Percentiles rank a stretch among this genome's conserved stretches.
These are phyloP conservation scores for Platanthera zijinensis DNA, from an alignment of 106 monocot species.

Conservation along the genomic window DNA sequence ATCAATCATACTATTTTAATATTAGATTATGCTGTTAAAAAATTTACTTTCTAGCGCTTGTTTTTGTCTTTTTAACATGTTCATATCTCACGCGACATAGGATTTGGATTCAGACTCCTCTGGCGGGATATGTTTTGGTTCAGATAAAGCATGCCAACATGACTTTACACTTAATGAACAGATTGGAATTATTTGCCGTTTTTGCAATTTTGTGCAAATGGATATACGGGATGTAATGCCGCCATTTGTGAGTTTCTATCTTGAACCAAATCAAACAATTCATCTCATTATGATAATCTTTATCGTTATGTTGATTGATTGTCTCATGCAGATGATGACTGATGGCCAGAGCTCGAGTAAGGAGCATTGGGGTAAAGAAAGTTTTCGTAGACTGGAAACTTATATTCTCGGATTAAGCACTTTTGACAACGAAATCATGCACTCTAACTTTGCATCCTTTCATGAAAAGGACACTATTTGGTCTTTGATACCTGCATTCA, in stretches of 20 bases:
- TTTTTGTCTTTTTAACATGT: background rate
- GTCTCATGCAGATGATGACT: background rate
- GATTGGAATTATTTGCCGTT: slow-evolving; percentile 42
- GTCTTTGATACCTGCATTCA: slow-evolving; percentile 34
- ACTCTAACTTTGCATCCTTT: slow-evolving; percentile 10
- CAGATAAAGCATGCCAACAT: slow-evolving; percentile 36
- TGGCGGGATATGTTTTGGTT: background rate
- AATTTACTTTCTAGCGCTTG: background rate
- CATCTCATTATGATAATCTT: too few relatives aligned
- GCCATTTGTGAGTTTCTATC: slow-evolving; percentile 43
- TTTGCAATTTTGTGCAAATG: slow-evolving; percentile 42
- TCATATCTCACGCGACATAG: slow-evolving; percentile 6
- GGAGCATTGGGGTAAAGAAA: background rate
- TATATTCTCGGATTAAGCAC: slow-evolving; percentile 15
- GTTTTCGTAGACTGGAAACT: background rate
- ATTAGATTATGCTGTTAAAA: background rate
- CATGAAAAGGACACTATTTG: slow-evolving; percentile 25
- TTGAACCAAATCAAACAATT: background rate
- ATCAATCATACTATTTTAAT: background rate
- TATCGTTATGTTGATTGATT: too few relatives aligned
- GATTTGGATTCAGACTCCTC: slow-evolving; percentile 8
- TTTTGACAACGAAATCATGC: slow-evolving; percentile 3
- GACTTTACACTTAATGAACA: slow-evolving; percentile 48
- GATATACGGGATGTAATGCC: slow-evolving; percentile 50
- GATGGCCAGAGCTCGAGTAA: slow-evolving; percentile 15